Evolutionary conservation across 2,329 filamentous ascomycete genomes (phyloP).

Genomic region (Trichoderma brevicompactum): DNA sequence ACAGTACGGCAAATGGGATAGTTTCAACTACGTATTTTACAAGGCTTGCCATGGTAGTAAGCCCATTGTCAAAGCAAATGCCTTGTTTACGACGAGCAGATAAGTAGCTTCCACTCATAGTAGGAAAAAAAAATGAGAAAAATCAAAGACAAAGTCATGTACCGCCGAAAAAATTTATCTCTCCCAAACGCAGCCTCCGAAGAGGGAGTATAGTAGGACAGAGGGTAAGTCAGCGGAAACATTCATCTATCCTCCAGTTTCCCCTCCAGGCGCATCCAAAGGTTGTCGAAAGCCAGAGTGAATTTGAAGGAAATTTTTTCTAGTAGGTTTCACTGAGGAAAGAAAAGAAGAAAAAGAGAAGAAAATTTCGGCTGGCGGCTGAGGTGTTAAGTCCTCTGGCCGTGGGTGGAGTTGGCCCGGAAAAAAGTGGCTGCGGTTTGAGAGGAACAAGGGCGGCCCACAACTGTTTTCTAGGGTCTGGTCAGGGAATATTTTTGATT

Average conservation of each 20-base stretch:
- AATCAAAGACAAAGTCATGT: slow-evolving; percentile 36
- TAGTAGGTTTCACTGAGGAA: slow-evolving; percentile 49
- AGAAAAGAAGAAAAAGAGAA: slow-evolving; percentile 37
- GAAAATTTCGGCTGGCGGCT: slow-evolving; percentile 4
- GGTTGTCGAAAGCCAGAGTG: slow-evolving; percentile 65
- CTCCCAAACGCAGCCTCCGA: slow-evolving; percentile 40
- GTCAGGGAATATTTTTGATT: too few relatives aligned
- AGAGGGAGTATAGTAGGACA: slow-evolving; percentile 47
- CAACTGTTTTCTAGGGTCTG: too few relatives aligned
- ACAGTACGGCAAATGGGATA: too few relatives aligned
- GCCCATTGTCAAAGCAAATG: too few relatives aligned
- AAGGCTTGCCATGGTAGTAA: too few relatives aligned
- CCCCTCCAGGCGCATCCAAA: slow-evolving; percentile 65
- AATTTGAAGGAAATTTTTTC: slow-evolving; percentile 64
- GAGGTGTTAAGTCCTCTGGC: neutral
- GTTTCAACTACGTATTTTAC: too few relatives aligned
- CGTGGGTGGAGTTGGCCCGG: slow-evolving; percentile 13
- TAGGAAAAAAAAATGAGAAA: neutral
- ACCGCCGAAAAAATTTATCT: slow-evolving; percentile 43
- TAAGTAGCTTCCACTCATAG: too few relatives aligned
- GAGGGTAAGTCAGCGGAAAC: slow-evolving; percentile 55
- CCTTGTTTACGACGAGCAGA: too few relatives aligned
- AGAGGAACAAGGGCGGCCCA: neutral
- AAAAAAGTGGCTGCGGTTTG: slow-evolving; percentile 26
- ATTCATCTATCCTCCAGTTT: slow-evolving; percentile 70